These are phyloP conservation scores for Malassezia furfur DNA, from an alignment of 1,284 basidiomycete species.

Conservation along the genomic window DNA sequence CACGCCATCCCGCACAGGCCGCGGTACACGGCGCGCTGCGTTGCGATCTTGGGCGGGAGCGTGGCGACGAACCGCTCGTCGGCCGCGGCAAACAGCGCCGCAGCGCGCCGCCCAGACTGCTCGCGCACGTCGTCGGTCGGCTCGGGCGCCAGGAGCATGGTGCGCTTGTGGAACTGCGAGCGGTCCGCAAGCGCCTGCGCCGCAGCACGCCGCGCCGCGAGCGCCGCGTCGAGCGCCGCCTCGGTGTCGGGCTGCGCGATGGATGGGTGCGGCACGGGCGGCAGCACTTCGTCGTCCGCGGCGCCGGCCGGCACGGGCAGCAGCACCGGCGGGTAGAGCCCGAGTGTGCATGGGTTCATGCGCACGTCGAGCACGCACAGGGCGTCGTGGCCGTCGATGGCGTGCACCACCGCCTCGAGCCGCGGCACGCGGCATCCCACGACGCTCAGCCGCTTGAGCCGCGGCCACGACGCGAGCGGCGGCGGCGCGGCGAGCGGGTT, in stretches of 20 bases:
- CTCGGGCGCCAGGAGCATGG: conserved; percentile 17
- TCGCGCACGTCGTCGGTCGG: conserved; percentile 1
- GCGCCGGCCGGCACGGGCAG: conserved; percentile 14
- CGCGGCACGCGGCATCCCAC: conserved; percentile 37
- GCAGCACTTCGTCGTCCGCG: conserved; percentile 16
- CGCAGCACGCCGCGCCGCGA: conserved; percentile 11
- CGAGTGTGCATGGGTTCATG: conserved; percentile 42
- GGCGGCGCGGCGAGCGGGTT: conserved; percentile 37
- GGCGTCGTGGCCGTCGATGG: conserved; percentile 26
- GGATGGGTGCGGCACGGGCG: conserved; percentile 37
- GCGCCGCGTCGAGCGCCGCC: conserved; percentile 5
- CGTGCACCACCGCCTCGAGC: conserved; percentile 27
- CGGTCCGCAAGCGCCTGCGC: conserved; percentile 29
- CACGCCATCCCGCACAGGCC: conserved; percentile 44
- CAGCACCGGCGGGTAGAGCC: conserved; percentile 41
- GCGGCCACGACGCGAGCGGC: conserved; percentile 20
- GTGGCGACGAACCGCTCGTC: conserved; percentile 36
- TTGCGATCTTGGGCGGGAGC: conserved; percentile 25
- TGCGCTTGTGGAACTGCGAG: conserved; percentile 42
- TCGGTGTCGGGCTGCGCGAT: conserved; percentile 33
- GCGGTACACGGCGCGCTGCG: conserved; percentile 33
- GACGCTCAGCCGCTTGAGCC: conserved; percentile 38
- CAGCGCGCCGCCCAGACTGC: conserved; percentile 15
- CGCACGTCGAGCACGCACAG: conserved; percentile 38
- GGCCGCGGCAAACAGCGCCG: conserved; percentile 25